These are phyloP conservation scores for Saccharomyces hybrid DNA, from an alignment of 1,139 yeast genomes.

Conservation along the genomic window DNA sequence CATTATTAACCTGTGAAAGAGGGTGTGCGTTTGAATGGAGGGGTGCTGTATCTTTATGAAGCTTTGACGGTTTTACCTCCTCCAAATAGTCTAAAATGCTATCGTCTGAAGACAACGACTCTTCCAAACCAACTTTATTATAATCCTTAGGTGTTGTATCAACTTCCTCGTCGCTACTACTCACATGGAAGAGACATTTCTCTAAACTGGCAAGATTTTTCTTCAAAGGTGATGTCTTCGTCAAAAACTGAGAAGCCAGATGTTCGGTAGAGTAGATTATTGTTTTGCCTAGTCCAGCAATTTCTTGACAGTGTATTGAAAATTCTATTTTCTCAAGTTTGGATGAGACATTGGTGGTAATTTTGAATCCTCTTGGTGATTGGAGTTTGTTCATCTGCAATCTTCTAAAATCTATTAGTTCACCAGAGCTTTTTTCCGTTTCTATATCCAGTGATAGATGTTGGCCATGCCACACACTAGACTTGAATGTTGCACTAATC, in stretches of 20 bases:
- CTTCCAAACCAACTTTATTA: neutral
- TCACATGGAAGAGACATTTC: conserved; percentile 4
- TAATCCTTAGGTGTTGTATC: neutral
- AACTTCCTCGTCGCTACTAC: conserved; percentile 3
- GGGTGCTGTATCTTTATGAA: too few species aligned
- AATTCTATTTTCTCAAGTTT: conserved; percentile 25
- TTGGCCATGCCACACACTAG: conserved; percentile 33
- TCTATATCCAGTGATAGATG: conserved; percentile 27
- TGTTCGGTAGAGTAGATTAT: conserved; percentile 4
- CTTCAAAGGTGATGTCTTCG: neutral
- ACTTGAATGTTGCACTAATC: conserved; percentile 19
- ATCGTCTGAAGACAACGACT: conserved; percentile 17
- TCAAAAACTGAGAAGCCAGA: conserved; percentile 3
- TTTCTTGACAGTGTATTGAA: conserved; percentile 33
- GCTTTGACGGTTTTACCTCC: neutral
- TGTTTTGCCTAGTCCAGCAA: conserved; percentile 33
- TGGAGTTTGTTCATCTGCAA: conserved; percentile 30
- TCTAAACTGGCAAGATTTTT: conserved; percentile 1
- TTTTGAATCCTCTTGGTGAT: conserved; percentile 26
- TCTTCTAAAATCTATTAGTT: conserved; percentile 37
- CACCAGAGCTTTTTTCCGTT: conserved; percentile 28
- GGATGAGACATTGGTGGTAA: conserved; percentile 20
- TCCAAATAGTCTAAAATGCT: conserved; percentile 14
- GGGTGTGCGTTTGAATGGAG: neutral
- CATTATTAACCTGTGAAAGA: neutral